phyloP scores from a whole-genome alignment of 305 asterid genomes.

The Petunia hybrid region DNA sequence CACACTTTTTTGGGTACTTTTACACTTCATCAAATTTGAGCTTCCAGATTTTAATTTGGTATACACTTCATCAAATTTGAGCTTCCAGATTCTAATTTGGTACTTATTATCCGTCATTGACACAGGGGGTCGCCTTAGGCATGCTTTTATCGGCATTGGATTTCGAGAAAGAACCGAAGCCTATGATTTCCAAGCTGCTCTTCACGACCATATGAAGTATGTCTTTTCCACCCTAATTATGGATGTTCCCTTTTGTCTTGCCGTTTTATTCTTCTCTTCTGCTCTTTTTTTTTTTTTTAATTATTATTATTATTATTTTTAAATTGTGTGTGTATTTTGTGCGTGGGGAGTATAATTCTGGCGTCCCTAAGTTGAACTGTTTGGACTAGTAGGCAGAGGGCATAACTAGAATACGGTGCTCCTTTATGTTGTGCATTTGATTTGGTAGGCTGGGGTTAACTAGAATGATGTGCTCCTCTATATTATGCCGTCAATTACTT shows the following conservation, averaged over 20 bases:
- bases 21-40: too few relatives aligned
- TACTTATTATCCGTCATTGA: background rate
- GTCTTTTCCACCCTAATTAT: background rate
- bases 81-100: background rate
- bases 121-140: conserved; percentile 91
- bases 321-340: too few relatives aligned
- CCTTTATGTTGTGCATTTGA: background rate
- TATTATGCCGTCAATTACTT: too few relatives aligned
- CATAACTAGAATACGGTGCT: background rate
- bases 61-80: conserved; percentile 20
- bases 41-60: background rate
- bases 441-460: too few relatives aligned
- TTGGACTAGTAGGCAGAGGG: background rate
- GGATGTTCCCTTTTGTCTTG: background rate
- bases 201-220: conserved; percentile 71
- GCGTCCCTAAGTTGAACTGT: background rate
- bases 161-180: conserved; percentile 98
- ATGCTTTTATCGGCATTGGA: conserved; percentile 97
- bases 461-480: too few relatives aligned
- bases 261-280: too few relatives aligned
- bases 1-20: background rate
- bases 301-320: too few relatives aligned
- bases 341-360: background rate
- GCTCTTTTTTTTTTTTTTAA: too few relatives aligned
- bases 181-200: conserved; percentile 97